Conservation (phyloP, 495 filamentous ascomycete genomes). For the Penicillium cataractarum region DNA sequence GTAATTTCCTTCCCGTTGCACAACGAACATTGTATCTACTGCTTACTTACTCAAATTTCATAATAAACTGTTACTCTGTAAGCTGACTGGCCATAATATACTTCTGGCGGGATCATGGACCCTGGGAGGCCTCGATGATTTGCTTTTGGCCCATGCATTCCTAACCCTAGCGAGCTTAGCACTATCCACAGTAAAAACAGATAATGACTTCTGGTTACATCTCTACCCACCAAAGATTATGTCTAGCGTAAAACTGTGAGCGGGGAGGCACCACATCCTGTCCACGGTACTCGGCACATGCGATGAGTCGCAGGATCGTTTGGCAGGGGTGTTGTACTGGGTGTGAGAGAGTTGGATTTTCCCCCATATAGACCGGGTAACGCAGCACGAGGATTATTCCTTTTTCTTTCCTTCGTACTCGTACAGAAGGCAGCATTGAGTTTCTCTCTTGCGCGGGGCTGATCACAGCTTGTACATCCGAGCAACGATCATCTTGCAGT, state of each 20-base stretch:
- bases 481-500: neutral
- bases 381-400: neutral
- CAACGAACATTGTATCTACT: neutral
- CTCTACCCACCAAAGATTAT: neutral
- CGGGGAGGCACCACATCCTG: neutral
- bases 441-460: neutral
- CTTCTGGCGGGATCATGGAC: neutral
- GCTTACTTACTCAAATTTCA: no score
- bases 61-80: neutral
- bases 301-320: neutral
- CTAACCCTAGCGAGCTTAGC: neutral
- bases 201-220: neutral
- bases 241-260: neutral
- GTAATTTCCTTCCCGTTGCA: neutral
- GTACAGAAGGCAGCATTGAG: neutral
- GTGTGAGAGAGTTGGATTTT: neutral
- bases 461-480: neutral
- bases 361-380: neutral
- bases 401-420: constrained; percentile 2
- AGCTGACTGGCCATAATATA: neutral
- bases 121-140: neutral
- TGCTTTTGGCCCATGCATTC: constrained; percentile 2
- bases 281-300: constrained; percentile 11
- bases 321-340: neutral
- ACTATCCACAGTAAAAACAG: neutral